Evolutionary conservation across 2,329 filamentous ascomycete species (phyloP).

Genomic region (Dactylellina drechsleri): DNA sequence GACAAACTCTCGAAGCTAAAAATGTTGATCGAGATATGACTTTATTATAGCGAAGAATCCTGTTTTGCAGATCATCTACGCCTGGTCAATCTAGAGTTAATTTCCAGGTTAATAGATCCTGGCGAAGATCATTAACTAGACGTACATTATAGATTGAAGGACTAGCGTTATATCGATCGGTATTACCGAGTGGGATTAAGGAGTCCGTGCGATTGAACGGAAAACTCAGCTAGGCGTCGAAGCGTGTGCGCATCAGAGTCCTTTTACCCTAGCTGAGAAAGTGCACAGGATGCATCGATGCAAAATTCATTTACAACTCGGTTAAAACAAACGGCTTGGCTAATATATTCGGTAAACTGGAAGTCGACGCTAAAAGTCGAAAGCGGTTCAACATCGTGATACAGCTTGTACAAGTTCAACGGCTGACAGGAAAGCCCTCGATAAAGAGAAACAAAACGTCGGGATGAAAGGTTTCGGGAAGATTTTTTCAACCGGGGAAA

Average conservation of each 20-base stretch:
- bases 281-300: not conserved
- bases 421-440: slow-evolving; percentile 31
- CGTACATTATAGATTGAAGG: slow-evolving; percentile 31
- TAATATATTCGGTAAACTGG: slow-evolving; percentile 17
- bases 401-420: slow-evolving; percentile 1
- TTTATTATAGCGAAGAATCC: too few species aligned
- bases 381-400: slow-evolving; percentile 14
- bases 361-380: slow-evolving; percentile 14
- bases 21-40: too few species aligned
- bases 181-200: slow-evolving; percentile 24
- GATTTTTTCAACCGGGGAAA: not conserved
- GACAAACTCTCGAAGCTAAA: too few species aligned
- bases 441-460: slow-evolving; percentile 12
- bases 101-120: slow-evolving; percentile 48
- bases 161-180: slow-evolving; percentile 24
- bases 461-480: slow-evolving; percentile 15
- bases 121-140: slow-evolving; percentile 48
- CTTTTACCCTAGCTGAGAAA: slow-evolving; percentile 21
- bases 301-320: slow-evolving; percentile 15
- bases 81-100: not conserved
- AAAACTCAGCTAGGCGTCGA: slow-evolving; percentile 61
- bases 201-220: slow-evolving; percentile 61
- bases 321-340: slow-evolving; percentile 38
- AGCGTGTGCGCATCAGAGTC: not conserved
- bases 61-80: too few species aligned